Evolutionary conservation across 495 filamentous ascomycete genomes (phyloP).

Genomic region (Saxophila tyrrhenica): DNA sequence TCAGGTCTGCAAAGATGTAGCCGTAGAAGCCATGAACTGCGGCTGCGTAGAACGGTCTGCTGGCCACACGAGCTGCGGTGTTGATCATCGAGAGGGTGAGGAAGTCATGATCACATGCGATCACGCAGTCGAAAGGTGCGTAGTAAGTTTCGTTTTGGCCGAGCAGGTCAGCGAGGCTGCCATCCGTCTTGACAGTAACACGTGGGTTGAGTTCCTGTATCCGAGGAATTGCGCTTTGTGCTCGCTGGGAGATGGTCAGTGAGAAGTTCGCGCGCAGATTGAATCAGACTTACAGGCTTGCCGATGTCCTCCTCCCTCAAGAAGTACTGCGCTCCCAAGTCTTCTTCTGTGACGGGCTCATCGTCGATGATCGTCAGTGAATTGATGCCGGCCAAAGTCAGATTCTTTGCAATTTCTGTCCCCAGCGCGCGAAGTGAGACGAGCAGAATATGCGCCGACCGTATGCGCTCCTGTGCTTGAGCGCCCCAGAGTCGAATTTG

Average conservation of each 20-base stretch:
- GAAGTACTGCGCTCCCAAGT: conserved; percentile 85
- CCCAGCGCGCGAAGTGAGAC: conserved; percentile 82
- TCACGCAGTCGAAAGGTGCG: conserved; percentile 67
- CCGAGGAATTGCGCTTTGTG: conserved; percentile 65
- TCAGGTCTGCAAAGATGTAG: conserved; percentile 86
- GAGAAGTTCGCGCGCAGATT: not conserved
- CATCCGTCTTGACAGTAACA: conserved; percentile 40
- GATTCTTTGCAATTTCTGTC: conserved; percentile 92
- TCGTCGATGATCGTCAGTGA: conserved; percentile 84
- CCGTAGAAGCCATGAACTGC: conserved; percentile 84
- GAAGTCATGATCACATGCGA: conserved; percentile 81
- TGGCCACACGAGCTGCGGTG: conserved; percentile 61
- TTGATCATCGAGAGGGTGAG: conserved; percentile 65
- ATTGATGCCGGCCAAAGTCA: conserved; percentile 89
- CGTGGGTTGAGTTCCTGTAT: conserved; percentile 83
- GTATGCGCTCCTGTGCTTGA: conserved; percentile 80
- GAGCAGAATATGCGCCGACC: conserved; percentile 80
- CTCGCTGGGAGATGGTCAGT: conserved; percentile 42
- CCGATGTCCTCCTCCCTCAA: conserved; percentile 61
- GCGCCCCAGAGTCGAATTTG: conserved; percentile 99
- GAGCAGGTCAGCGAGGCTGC: conserved; percentile 35
- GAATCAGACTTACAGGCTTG: conserved; percentile 47
- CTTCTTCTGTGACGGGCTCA: conserved; percentile 61
- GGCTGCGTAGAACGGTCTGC: conserved; percentile 77
- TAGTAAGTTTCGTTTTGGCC: conserved; percentile 60